Evolutionary conservation across 768 basidiomycete species (phyloP).

Genomic region (Steccherinum ochraceum): DNA sequence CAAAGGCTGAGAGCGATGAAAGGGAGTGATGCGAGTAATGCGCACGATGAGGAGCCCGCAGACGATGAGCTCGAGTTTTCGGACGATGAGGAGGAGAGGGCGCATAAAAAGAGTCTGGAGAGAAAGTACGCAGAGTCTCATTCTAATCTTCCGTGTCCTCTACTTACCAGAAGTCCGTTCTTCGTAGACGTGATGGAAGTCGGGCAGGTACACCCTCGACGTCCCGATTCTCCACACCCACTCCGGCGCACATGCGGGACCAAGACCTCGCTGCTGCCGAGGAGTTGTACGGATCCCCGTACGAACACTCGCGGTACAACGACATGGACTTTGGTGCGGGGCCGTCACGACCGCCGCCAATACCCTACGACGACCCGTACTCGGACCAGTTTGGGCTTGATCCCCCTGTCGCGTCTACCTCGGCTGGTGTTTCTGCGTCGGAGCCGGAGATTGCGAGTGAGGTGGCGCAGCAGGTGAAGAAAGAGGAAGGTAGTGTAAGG

Average conservation of each 20-base stretch:
- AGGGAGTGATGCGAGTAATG: conserved; percentile 92
- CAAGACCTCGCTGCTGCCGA: conserved; percentile 44
- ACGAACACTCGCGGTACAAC: conserved; percentile 50
- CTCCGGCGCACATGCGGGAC: conserved; percentile 45
- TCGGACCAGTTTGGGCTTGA: conserved; percentile 24
- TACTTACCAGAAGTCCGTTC: background rate
- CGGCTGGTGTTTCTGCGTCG: background rate
- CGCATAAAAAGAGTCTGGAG: conserved; percentile 56
- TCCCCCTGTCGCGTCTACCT: background rate
- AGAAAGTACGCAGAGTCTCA: conserved; percentile 38
- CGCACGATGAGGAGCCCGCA: conserved; percentile 89
- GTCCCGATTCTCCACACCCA: conserved; percentile 52
- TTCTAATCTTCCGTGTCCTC: background rate
- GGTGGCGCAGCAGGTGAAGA: background rate
- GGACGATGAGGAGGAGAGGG: conserved; percentile 88
- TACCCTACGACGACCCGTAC: conserved; percentile 80
- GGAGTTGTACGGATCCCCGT: conserved; percentile 46
- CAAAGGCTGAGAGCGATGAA: conserved; percentile 61
- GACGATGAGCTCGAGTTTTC: conserved; percentile 92
- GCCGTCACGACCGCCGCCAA: conserved; percentile 57
- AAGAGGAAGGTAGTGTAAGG: background rate
- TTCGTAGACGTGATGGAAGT: background rate
- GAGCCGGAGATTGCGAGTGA: background rate
- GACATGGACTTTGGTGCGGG: conserved; percentile 55
- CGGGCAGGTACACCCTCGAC: conserved; percentile 15